Base-by-base conservation (phyloP, 352 stramenopile genomes). In the Phytophthora cactorum region DNA sequence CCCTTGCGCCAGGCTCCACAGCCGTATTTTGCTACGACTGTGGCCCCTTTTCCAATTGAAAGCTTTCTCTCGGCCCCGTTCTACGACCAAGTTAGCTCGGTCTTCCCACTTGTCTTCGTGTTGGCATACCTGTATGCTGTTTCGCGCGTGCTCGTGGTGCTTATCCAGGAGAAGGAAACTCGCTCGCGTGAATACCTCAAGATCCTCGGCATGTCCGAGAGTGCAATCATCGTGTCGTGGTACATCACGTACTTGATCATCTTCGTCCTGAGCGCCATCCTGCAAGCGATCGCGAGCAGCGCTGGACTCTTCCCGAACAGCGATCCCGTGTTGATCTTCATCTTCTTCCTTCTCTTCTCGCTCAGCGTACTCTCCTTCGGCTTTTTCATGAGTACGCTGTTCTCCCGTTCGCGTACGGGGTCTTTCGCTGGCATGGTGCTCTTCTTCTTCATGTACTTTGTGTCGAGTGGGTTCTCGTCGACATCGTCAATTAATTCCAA, bases 391-490 rank as follows among this genome's bases (percentile, higher is more conserved):
- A 90, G 78, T 27, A 88, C 83, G 1, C 77, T 98, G n/a, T 98
- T 98, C 47, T 87, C 70, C 25, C 75, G 82, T 22, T 70, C 89
- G 14, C 82, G 88, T 12, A 94, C 86, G 3, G 73, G 90, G n/a
- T 64, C 76, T 3, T 87, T 80, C 41, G 76, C 89, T 36, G 89
- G 86, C 31, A 90, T 96, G 70, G 80, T 94, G 43, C 72, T 88
- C 32, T 97, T 97, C 61, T 96, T 91, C 72, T 91, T 97, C 69
- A 89, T 97, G 78, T 88, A 97, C 57, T 94, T 94, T 41, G 88
- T 95, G 17, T 89, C 78, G 11, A 78, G 72, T 14, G 76, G 66
- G 9, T 86, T 90, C 41, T 83, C 67, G 7, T 56, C 66, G 1
- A 67, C 71, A 8, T 77, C 82, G 2, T 73, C 68, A 7, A 74